Percentiles rank a stretch among this genome's conserved stretches.
These are phyloP conservation scores for Sparassis latifolia DNA, from an alignment of 1,284 basidiomycete genomes.

Conservation along the genomic window DNA sequence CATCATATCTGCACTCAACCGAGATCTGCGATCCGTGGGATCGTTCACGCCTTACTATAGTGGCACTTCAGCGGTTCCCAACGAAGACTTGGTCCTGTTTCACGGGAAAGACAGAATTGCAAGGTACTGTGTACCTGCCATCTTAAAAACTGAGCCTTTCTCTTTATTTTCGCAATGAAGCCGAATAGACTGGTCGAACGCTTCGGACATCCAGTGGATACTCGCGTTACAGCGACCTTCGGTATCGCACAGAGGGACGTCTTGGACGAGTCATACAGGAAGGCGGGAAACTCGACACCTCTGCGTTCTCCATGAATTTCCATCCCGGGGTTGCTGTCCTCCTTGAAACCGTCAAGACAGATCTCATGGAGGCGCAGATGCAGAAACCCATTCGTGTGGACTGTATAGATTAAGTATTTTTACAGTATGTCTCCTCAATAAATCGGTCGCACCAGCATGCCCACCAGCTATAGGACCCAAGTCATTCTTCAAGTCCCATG, in stretches of 20 bases:
- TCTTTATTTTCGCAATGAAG: neutral
- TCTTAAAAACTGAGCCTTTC: neutral
- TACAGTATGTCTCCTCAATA: neutral
- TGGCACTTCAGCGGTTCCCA: neutral
- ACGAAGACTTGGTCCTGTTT: neutral
- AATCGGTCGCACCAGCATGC: neutral
- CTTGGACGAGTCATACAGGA: conserved; percentile 20
- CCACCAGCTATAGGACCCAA: conserved; percentile 6
- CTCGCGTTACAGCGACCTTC: conserved; percentile 18
- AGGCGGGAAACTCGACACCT: conserved; percentile 20
- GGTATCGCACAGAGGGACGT: conserved; percentile 14
- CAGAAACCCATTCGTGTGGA: neutral
- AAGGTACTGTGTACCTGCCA: neutral
- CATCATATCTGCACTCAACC: too few species aligned
- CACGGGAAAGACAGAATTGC: neutral
- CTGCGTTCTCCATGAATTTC: conserved; percentile 22
- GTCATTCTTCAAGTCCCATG: conserved; percentile 23
- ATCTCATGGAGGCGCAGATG: conserved; percentile 15
- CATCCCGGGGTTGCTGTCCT: conserved; percentile 19
- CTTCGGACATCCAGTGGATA: conserved; percentile 8
- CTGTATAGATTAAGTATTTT: neutral
- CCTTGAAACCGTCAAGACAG: conserved; percentile 15
- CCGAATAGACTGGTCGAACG: neutral
- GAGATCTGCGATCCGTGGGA: conserved; percentile 1
- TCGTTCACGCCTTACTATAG: conserved; percentile 5